Base-by-base conservation (phyloP, 164 flowering plant species). In the Magnolia kwangsiensis region DNA sequence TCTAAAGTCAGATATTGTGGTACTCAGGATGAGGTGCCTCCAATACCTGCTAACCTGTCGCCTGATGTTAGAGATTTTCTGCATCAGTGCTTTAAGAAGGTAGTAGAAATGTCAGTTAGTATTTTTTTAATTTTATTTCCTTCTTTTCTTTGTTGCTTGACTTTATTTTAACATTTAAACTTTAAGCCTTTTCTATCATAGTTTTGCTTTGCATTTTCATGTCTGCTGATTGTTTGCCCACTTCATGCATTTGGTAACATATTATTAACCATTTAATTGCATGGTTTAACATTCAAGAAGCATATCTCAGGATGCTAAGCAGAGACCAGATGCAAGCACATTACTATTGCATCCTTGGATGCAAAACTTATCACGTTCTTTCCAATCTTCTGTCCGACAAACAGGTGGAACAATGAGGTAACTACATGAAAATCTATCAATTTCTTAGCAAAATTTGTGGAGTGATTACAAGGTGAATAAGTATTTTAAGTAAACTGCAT, bases 311-410 rank as follows among this genome's bases (percentile, higher is more conserved):
- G 98, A 96, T 92, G 92, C 98, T 79, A 88, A 95, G 80, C 96
- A 89, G 82, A 90, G 99, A 85, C 98, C 98, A 69, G 99, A 93
- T 88, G 99, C 99, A 50, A 96, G 94, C 80, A 91, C 94, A 59
- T 76, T 96, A 81, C 98, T 96, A 74, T 88, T 94, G 75, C 98
- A 96, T 78, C 92, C 98, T 65, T 96, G 99, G 99, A 94, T 96
- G 76, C 97, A 86, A 72, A 94, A 94, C 72, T 90, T 90, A 72
- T 85, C 97, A 81, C 96, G 94, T 79, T 94, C 86, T 73, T 84
- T 96, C 85, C 95, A 93, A 77, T 85, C 95, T 50, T 90, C 98
- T 74, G 89, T 94, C 50, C 89, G 93, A 72, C 88, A 87, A 70
- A 70, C 76, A 74, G 88, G 92, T 80, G 95, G 90, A 80, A 82